Evolutionary conservation across 257 asterid species (phyloP).

Genomic region (Euphrasia confusa): DNA sequence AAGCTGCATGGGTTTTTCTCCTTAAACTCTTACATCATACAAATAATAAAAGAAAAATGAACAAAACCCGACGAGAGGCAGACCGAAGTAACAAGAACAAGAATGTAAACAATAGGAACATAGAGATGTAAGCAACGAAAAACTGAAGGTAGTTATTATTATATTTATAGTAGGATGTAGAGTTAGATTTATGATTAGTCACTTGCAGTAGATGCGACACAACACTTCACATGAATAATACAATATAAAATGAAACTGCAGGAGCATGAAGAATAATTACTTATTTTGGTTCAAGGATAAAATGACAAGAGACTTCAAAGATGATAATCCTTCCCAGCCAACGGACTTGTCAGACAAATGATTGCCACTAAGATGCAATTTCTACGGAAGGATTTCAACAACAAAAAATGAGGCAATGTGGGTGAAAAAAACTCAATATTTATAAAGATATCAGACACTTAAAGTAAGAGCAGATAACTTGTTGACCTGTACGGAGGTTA

Average conservation of each 20-base stretch:
- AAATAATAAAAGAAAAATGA: no score
- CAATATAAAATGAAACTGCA: constrained; percentile 14
- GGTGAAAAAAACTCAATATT: constrained; percentile 12
- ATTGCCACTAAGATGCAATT: constrained; percentile 59
- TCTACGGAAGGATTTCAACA: constrained; percentile 37
- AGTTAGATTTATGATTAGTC: constrained; percentile 9
- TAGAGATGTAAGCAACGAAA: no score
- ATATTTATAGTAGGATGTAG: neutral
- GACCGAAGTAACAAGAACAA: no score
- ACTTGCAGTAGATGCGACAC: neutral
- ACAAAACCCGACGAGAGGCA: no score
- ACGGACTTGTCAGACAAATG: constrained; percentile 46
- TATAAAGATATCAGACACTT: constrained; percentile 9
- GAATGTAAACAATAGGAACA: no score
- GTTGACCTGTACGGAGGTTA: constrained; percentile 57
- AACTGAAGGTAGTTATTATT: no score
- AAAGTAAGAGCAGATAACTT: constrained; percentile 18
- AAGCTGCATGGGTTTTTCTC: no score
- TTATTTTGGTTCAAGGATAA: constrained; percentile 59
- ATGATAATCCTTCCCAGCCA: constrained; percentile 70
- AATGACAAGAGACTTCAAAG: constrained; percentile 55
- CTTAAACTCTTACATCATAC: no score
- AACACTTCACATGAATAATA: neutral
- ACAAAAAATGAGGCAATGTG: constrained; percentile 23
- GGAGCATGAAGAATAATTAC: constrained; percentile 36